Base-by-base conservation (phyloP, 1,284 basidiomycete genomes). In the Boletus mariae region DNA sequence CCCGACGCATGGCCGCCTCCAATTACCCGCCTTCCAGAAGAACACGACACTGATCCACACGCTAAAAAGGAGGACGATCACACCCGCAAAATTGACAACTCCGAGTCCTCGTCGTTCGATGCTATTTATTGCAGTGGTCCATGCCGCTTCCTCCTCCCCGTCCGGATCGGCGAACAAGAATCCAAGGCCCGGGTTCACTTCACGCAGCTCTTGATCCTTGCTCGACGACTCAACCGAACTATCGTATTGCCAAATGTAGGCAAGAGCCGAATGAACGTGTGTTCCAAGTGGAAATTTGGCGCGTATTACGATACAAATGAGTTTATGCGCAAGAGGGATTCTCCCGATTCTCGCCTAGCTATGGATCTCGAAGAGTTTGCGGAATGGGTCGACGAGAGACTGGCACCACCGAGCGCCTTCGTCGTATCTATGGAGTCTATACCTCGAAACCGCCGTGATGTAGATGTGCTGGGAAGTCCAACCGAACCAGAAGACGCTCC, bases 201-300 rank as follows among this genome's bases (percentile, higher is more conserved):
- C 9, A 53, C 67, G 12, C 75, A 80, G 54, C 66, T 82, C 51
- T 51, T 72, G 3, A 59, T 64, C 11, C 72, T 82, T 7, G 75
- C 79, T 0, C 59, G 61, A 38, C 58, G 53, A 13, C 70, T 83
- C 25, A 72, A 76, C 54, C 73, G 80, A 2, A 80, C 75, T 4
- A 68, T 82, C 20, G 76, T 82, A 9, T 68, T 82, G 2, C 80
- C 80, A 5, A 78, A 78, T 47, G 78, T 79, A 1, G 77, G 75
- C 7, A 75, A 75, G 50, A 76, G 75, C 53, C 71, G 75, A 29
- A 67, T 82, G 29, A 76, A 78, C 2, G 67, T 68, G 1, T 83
- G 79, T 64, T 71, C 69, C 44, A 67, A 68, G 45, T 76, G 71
- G 73, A 63, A 69, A 1, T 75, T 80, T 47, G 68, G 64, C 7